These are phyloP conservation scores for Elongisporangium anandrum DNA, from an alignment of 352 stramenopile genomes.

Conservation along the genomic window DNA sequence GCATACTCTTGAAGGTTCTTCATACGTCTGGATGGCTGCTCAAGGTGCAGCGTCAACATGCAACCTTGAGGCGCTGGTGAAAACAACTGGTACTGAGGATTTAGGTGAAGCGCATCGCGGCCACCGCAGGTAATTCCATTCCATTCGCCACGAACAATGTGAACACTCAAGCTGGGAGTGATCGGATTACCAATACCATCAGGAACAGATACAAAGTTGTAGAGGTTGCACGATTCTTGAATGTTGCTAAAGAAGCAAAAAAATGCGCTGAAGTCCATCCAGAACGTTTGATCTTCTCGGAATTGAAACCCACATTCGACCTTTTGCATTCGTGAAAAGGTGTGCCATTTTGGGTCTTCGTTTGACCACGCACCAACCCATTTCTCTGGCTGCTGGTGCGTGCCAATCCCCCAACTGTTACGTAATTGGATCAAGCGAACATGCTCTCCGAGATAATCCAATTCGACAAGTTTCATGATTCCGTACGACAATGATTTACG, in stretches of 20 bases:
- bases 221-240: constrained; percentile 78
- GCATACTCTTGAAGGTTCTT: constrained; percentile 73
- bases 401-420: constrained; percentile 78
- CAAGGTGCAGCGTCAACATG: constrained; percentile 50
- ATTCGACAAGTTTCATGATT: constrained; percentile 69
- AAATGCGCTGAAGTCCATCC: constrained; percentile 79
- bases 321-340: constrained; percentile 68
- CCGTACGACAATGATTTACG: constrained; percentile 71
- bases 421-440: constrained; percentile 68
- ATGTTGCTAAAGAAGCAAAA: constrained; percentile 75
- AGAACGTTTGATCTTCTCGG: constrained; percentile 73
- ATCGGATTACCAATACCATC: constrained; percentile 60
- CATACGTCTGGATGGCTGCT: constrained; percentile 72
- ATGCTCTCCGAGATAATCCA: constrained; percentile 50
- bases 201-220: constrained; percentile 70
- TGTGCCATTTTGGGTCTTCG: constrained; percentile 66
- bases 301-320: constrained; percentile 76
- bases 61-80: constrained; percentile 50
- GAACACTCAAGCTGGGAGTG: constrained; percentile 53
- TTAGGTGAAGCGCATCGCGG: constrained; percentile 78
- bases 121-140: constrained; percentile 77
- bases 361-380: constrained; percentile 71
- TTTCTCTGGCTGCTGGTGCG: constrained; percentile 53
- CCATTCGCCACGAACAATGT: constrained; percentile 75
- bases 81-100: constrained; percentile 82